Base-by-base conservation (phyloP, 176 grass and related monocot genomes). In the Oryza punctata region DNA sequence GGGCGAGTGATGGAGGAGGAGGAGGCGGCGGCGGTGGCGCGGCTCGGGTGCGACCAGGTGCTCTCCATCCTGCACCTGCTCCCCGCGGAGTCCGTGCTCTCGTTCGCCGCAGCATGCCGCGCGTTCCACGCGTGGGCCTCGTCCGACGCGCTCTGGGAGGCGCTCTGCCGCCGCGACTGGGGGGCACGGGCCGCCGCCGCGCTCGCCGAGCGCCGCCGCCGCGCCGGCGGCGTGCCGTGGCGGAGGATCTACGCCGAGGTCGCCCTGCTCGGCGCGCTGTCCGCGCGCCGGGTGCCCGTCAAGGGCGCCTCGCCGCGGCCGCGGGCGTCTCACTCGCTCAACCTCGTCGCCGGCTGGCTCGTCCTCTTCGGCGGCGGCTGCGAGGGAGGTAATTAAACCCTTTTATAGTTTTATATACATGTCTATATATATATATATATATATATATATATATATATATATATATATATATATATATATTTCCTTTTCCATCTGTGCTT, bases 301-400 rank as follows among this genome's bases (percentile, higher is more conserved):
- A 90, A 86, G 79, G 89, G 82, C 49, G 37, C 63, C 83, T 90
- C 83, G 70, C 93, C 96, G 6, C 79, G 79, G 37, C 93, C 93
- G 3, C 84, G 93, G 38, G 96, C 93, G 64, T 98, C 96, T 50
- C 96, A 95, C 87, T 98, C 96, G 21, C 85, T 98, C n/a, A 95
- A 91, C 80, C 88, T 98, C 26, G 87, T 95, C 68, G 82, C 89
- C 27, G 92, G 87, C 24, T 97, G 96, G 93, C 90, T 98, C 37
- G 77, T 95, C 77, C 85, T 98, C 80, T 93, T 98, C 57, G 96
- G 96, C 26, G 93, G 93, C 33, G 96, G 93, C 70, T 93, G 82
- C 45, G 91, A 98, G 89, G 93, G 96, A 98, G 96, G 96, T 95
- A 67, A 77, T 63, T 57, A 2, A 41, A 69, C 6, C 16, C 35